These are phyloP conservation scores for Lactuca sativa DNA, from an alignment of 129 eudicot species.

Conservation along the genomic window DNA sequence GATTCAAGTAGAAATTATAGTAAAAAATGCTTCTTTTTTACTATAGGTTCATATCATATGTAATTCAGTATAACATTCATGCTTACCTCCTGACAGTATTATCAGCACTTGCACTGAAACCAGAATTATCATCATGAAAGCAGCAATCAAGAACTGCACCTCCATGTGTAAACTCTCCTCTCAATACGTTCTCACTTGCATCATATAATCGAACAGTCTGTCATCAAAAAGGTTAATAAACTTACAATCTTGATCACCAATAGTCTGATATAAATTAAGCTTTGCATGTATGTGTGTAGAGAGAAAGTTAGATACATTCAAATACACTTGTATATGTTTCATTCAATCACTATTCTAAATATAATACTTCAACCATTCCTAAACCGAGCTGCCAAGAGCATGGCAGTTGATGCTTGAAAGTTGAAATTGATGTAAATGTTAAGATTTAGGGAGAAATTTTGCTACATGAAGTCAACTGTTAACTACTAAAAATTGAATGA, in stretches of 20 bases:
- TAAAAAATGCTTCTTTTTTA: too few relatives aligned
- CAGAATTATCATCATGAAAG: constrained; percentile 92
- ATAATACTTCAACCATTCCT: not conserved
- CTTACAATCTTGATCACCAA: not conserved
- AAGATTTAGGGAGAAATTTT: not conserved
- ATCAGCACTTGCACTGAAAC: constrained; percentile 84
- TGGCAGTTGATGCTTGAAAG: not conserved
- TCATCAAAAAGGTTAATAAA: not conserved
- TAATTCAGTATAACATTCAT: not conserved
- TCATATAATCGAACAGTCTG: constrained; percentile 89
- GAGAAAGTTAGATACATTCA: not conserved
- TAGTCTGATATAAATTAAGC: not conserved
- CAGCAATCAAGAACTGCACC: constrained; percentile 94
- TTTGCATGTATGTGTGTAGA: constrained; percentile 5
- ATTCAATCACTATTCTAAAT: not conserved
- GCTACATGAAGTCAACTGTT: not conserved
- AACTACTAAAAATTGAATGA: constrained; percentile 3
- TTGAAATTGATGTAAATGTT: not conserved
- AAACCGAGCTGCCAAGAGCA: not conserved
- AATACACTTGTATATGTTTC: not conserved
- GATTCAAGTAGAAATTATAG: constrained; percentile 7
- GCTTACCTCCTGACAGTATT: constrained; percentile 74
- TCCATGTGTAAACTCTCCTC: constrained; percentile 93
- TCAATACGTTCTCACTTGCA: constrained; percentile 73
- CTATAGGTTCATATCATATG: too few relatives aligned